phyloP scores from a whole-genome alignment of 2,329 filamentous ascomycete species.

The Calonectria henricotiae region DNA sequence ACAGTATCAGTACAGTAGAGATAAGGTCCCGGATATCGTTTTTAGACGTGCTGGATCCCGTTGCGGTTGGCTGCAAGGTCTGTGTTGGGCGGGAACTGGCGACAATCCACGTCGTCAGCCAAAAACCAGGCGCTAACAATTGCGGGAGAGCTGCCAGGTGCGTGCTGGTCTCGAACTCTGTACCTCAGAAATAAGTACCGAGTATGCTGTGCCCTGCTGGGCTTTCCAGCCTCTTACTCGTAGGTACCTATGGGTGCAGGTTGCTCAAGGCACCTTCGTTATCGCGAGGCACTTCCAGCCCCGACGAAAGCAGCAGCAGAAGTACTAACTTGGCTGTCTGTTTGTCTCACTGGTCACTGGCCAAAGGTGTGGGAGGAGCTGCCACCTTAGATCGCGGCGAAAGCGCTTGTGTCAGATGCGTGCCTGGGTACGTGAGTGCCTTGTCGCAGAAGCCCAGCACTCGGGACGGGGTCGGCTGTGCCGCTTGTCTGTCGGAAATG shows the following conservation, averaged over 20 bases:
- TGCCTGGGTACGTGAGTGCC: constrained; percentile 43
- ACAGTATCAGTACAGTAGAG: constrained; percentile 37
- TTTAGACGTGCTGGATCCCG: constrained; percentile 36
- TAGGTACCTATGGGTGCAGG: constrained; percentile 12
- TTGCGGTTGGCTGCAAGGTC: constrained; percentile 49
- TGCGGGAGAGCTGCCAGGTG: constrained; percentile 9
- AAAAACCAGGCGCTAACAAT: constrained; percentile 38
- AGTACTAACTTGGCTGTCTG: constrained; percentile 5
- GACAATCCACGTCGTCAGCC: constrained; percentile 42
- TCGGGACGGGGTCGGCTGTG: constrained; percentile 38
- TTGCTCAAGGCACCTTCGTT: constrained; percentile 27
- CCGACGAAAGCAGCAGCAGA: constrained; percentile 16
- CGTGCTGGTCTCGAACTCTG: constrained; percentile 33
- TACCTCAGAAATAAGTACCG: constrained; percentile 32
- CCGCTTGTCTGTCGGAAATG: constrained; percentile 24
- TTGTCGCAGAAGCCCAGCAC: constrained; percentile 45
- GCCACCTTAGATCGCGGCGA: constrained; percentile 33
- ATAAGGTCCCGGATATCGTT: constrained; percentile 37
- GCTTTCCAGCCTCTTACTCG: constrained; percentile 17
- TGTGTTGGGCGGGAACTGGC: constrained; percentile 43
- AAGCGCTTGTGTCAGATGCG: constrained; percentile 44
- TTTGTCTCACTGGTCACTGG: constrained; percentile 30
- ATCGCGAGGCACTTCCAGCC: constrained; percentile 27
- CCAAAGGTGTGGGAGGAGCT: constrained; percentile 27
- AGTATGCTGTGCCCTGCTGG: constrained; percentile 21